Percentiles rank a stretch among this genome's conserved stretches.
Evolutionary conservation across 805 yeast species (phyloP).

Genomic region (Starmerella stigmatis): DNA sequence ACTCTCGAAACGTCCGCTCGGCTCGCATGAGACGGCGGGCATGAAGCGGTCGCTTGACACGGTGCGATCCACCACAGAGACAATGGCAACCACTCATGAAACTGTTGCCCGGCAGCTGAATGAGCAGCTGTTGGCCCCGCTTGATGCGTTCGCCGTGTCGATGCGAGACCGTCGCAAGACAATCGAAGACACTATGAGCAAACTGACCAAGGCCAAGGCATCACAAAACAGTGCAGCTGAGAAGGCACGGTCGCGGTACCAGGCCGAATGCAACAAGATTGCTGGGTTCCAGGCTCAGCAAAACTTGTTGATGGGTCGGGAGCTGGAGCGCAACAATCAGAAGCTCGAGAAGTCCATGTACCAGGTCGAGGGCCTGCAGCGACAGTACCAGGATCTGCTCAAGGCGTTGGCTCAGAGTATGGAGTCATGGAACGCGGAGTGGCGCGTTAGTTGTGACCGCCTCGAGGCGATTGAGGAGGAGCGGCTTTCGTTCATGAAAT

Average conservation of each 20-base stretch:
- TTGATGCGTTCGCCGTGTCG: slow-evolving; percentile 42
- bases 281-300: slow-evolving; percentile 52
- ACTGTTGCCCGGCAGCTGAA: slow-evolving; percentile 42
- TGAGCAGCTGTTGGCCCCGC: slow-evolving; percentile 42
- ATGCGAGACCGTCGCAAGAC: slow-evolving; percentile 47
- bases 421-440: slow-evolving; percentile 59
- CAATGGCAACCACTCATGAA: slow-evolving; percentile 47
- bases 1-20: slow-evolving; percentile 43
- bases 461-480: slow-evolving; percentile 63
- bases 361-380: slow-evolving; percentile 36
- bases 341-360: slow-evolving; percentile 44
- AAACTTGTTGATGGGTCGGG: slow-evolving; percentile 62
- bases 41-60: slow-evolving; percentile 50
- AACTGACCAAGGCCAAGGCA: slow-evolving; percentile 41
- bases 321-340: slow-evolving; percentile 48
- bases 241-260: slow-evolving; percentile 39
- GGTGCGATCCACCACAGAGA: slow-evolving; percentile 47
- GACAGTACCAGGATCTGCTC: slow-evolving; percentile 50
- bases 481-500: slow-evolving; percentile 55
- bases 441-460: slow-evolving; percentile 54
- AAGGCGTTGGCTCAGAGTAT: slow-evolving; percentile 45
- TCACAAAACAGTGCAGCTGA: slow-evolving; percentile 31
- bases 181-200: slow-evolving; percentile 46
- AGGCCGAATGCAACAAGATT: slow-evolving; percentile 46
- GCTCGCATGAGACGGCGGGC: slow-evolving; percentile 50